These are phyloP conservation scores for Boletus coccyginus DNA, from an alignment of 768 basidiomycete species.

Conservation along the genomic window DNA sequence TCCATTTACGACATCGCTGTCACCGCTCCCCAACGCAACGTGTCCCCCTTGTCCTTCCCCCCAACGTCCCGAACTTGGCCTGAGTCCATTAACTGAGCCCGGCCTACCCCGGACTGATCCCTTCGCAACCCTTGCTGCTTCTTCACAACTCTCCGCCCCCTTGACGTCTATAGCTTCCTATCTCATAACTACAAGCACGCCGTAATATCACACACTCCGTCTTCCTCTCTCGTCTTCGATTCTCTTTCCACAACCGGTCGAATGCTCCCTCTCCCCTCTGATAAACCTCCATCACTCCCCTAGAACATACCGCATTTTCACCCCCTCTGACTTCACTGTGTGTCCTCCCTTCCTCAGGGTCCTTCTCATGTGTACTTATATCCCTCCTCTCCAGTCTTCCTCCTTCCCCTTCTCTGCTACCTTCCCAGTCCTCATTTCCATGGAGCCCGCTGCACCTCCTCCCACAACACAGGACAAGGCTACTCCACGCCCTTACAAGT, in stretches of 20 bases:
- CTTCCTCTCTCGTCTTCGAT: slow-evolving; percentile 19
- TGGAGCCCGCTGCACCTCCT: slow-evolving; percentile 19
- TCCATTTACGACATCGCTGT: slow-evolving; percentile 25
- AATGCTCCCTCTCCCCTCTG: slow-evolving; percentile 8
- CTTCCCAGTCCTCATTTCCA: slow-evolving; percentile 15
- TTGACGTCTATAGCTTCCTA: slow-evolving; percentile 27
- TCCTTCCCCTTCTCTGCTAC: slow-evolving; percentile 11
- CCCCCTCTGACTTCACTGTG: slow-evolving; percentile 19
- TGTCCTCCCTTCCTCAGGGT: slow-evolving; percentile 17
- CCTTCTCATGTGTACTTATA: slow-evolving; percentile 30
- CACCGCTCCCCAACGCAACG: slow-evolving; percentile 21
- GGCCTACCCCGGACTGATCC: slow-evolving; percentile 32
- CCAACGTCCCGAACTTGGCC: slow-evolving; percentile 13
- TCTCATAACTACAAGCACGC: slow-evolving; percentile 18
- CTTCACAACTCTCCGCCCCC: slow-evolving; percentile 18
- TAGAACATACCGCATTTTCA: slow-evolving; percentile 16
- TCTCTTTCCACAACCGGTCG: slow-evolving; percentile 23
- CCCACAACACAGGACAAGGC: slow-evolving; percentile 36
- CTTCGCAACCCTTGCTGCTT: slow-evolving; percentile 13
- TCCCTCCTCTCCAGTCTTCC: slow-evolving; percentile 21
- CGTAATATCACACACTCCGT: slow-evolving; percentile 27
- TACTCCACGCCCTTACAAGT: slow-evolving; percentile 86
- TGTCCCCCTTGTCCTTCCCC: slow-evolving; percentile 13
- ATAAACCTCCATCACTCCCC: slow-evolving; percentile 20
- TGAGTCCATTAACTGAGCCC: slow-evolving; percentile 22